phyloP scores from a whole-genome alignment of 2,329 filamentous ascomycete genomes.

The Ophiostoma sp. region DNA sequence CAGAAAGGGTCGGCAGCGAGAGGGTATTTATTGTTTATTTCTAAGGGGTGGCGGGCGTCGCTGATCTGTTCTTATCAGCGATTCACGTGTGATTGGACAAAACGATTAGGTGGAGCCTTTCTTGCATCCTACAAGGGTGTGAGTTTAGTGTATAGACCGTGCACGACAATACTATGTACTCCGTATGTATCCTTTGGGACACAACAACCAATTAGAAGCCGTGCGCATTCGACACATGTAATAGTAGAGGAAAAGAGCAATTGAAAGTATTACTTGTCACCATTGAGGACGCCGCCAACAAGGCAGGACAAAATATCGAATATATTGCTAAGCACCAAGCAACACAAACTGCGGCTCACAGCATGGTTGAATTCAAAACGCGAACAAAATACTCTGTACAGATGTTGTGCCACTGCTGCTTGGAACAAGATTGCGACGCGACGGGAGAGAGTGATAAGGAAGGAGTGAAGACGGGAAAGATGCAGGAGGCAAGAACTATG shows the following conservation, averaged over 20 bases:
- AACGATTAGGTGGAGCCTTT: slow-evolving; percentile 16
- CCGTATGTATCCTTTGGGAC: no score
- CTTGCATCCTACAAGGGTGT: neutral
- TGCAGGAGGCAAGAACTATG: no score
- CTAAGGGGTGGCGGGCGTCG: slow-evolving; percentile 27
- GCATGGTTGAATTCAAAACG: neutral
- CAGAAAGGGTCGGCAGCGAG: slow-evolving; percentile 32
- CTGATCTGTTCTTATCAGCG: slow-evolving; percentile 33
- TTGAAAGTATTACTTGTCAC: no score
- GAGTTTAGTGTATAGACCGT: neutral
- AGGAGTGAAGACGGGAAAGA: neutral
- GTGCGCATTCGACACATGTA: no score
- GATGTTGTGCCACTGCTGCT: neutral
- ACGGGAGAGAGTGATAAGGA: neutral
- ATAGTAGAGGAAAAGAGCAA: slow-evolving; percentile 1
- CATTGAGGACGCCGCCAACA: no score
- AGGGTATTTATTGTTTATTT: slow-evolving; percentile 36
- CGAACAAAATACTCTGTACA: neutral
- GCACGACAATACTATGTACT: neutral
- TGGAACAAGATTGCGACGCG: neutral
- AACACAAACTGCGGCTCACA: neutral
- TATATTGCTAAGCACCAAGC: no score
- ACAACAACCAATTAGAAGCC: slow-evolving; percentile 24
- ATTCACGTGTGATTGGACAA: slow-evolving; percentile 30
- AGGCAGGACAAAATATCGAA: no score